These are phyloP conservation scores for Parafenestella ontariensis DNA, from an alignment of 2,329 filamentous ascomycete species.

Conservation along the genomic window DNA sequence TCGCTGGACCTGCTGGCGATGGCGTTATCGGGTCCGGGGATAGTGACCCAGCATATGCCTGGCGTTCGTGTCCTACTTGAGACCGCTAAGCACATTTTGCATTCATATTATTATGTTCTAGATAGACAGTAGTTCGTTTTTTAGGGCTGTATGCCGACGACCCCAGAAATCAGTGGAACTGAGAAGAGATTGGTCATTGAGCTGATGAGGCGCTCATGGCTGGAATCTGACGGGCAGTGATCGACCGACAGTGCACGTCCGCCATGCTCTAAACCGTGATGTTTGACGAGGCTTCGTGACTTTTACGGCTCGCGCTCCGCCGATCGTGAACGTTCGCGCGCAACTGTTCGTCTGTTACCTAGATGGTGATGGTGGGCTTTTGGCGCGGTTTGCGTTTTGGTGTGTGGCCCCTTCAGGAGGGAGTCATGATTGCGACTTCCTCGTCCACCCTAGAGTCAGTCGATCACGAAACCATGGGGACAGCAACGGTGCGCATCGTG, in stretches of 20 bases:
- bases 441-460: neutral
- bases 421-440: constrained; percentile 6
- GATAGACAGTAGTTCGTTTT: constrained; percentile 7
- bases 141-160: constrained; percentile 9
- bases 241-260: constrained; percentile 12
- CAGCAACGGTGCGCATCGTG: neutral
- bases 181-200: constrained; percentile 15
- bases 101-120: constrained; percentile 4
- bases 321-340: neutral
- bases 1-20: neutral
- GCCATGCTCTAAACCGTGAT: constrained; percentile 8
- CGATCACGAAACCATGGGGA: neutral
- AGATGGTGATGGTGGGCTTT: neutral
- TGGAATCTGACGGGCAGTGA: constrained; percentile 21
- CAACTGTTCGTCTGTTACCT: neutral
- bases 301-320: neutral
- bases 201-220: constrained; percentile 21
- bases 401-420: constrained; percentile 3
- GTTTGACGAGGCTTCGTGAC: neutral
- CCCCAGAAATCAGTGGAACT: neutral
- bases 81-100: constrained; percentile 2
- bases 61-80: constrained; percentile 6
- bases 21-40: neutral
- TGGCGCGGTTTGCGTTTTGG: constrained; percentile 3
- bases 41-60: constrained; percentile 7